Conservation (phyloP, 1,284 basidiomycete species). For the Termitomyces sp. region DNA sequence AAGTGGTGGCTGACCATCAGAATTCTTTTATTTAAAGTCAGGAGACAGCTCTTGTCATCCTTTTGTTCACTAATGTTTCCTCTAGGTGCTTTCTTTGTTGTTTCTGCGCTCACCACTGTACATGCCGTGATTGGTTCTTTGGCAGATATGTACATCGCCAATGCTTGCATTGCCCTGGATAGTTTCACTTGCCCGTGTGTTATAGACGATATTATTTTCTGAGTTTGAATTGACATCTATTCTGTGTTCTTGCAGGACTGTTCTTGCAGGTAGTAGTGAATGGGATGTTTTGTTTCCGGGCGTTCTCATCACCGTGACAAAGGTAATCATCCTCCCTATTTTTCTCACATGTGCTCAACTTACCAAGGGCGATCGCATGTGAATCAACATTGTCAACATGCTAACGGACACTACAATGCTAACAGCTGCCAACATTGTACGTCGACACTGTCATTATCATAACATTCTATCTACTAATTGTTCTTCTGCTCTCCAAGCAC, state of each 20-base stretch:
- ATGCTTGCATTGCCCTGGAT: conserved; percentile 1
- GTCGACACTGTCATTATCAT: neutral
- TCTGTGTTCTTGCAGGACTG: neutral
- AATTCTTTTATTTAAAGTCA: neutral
- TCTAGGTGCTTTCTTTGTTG: neutral
- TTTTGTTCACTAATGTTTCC: neutral
- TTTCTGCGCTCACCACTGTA: neutral
- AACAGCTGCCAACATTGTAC: conserved; percentile 1
- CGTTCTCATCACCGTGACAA: conserved; percentile 1
- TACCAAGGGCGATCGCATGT: neutral
- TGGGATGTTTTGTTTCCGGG: conserved; percentile 1
- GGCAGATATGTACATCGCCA: conserved; percentile 1
- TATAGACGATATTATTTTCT: neutral
- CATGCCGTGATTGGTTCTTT: neutral
- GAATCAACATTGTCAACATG: conserved; percentile 1
- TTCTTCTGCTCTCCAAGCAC: neutral
- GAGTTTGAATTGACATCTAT: neutral
- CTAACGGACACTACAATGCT: conserved; percentile 3
- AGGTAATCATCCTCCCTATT: neutral
- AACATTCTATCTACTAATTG: neutral
- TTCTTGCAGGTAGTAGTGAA: neutral
- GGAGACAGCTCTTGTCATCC: neutral
- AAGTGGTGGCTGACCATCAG: neutral
- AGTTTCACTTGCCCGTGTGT: conserved; percentile 7
- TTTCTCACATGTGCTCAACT: neutral